Evolutionary conservation across 306 rosid genomes (phyloP).

Genomic region (Neltuma alba): DNA sequence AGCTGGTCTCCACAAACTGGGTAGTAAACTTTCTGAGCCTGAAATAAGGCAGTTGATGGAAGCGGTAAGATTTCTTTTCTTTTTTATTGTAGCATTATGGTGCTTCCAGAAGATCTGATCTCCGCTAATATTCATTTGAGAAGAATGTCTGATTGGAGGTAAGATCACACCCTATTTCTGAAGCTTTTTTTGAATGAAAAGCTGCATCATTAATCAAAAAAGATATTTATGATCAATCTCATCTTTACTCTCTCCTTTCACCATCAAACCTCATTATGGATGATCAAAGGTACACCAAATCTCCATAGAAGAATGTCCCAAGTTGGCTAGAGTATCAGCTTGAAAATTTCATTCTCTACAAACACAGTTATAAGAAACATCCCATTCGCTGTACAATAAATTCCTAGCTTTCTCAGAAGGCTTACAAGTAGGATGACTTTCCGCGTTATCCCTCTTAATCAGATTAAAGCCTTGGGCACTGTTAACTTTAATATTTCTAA

Average conservation of each 20-base stretch:
- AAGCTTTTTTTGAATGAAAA: too few species aligned
- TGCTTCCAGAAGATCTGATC: slow-evolving; percentile 11
- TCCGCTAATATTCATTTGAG: not conserved
- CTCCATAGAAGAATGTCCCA: not conserved
- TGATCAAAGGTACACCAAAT: too few species aligned
- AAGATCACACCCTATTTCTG: not conserved
- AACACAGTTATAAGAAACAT: too few species aligned
- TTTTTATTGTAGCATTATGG: not conserved
- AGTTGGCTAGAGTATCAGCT: not conserved
- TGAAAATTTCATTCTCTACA: too few species aligned
- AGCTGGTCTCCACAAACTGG: slow-evolving; percentile 93
- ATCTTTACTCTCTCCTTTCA: not conserved
- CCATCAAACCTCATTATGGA: not conserved
- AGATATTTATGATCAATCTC: not conserved
- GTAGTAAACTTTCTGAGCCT: slow-evolving; percentile 89
- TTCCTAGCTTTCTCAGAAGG: too few species aligned
- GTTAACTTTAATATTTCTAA: not conserved
- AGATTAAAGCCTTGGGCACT: not conserved
- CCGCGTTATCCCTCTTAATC: not conserved
- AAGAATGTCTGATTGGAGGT: slow-evolving; percentile 18
- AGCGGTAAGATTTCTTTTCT: slow-evolving; percentile 65
- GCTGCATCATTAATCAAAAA: not conserved
- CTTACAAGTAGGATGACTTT: too few species aligned
- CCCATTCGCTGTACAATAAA: too few species aligned
- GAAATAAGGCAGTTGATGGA: slow-evolving; percentile 95